phyloP scores from a whole-genome alignment of 352 stramenopile genomes.

The Pythium monospermum region DNA sequence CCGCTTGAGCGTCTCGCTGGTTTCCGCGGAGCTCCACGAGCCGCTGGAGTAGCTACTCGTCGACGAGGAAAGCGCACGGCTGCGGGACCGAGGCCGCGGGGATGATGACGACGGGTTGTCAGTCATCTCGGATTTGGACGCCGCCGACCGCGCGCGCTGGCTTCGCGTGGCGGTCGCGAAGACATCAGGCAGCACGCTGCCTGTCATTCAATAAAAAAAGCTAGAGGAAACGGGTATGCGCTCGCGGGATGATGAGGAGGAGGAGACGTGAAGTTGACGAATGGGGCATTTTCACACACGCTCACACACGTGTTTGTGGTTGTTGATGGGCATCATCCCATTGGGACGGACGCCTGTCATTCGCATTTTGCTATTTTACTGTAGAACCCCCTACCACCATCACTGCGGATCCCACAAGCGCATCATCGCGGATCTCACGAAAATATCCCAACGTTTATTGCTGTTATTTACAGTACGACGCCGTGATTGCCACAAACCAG shows the following conservation, averaged over 20 bases:
- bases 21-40: slow-evolving; percentile 20
- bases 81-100: not conserved
- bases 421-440: too few relatives aligned
- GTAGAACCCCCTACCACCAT: too few relatives aligned
- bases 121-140: slow-evolving; percentile 10
- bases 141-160: slow-evolving; percentile 12
- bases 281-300: not conserved
- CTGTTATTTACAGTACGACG: too few relatives aligned
- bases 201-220: too few relatives aligned
- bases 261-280: slow-evolving; percentile 1
- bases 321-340: not conserved
- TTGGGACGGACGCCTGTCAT: too few relatives aligned
- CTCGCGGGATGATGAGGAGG: not conserved
- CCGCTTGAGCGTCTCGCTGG: slow-evolving; percentile 27
- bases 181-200: not conserved
- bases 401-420: too few relatives aligned
- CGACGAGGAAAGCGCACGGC: slow-evolving; percentile 16
- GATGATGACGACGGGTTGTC: too few relatives aligned
- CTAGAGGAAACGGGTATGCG: too few relatives aligned
- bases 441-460: too few relatives aligned
- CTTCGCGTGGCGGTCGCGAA: slow-evolving; percentile 7
- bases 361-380: too few relatives aligned
- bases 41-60: slow-evolving; percentile 18
- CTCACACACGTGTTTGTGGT: not conserved
- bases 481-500: too few relatives aligned